Base-by-base conservation (phyloP, 257 asterid genomes). In the Dorcoceras hygrometricum region DNA sequence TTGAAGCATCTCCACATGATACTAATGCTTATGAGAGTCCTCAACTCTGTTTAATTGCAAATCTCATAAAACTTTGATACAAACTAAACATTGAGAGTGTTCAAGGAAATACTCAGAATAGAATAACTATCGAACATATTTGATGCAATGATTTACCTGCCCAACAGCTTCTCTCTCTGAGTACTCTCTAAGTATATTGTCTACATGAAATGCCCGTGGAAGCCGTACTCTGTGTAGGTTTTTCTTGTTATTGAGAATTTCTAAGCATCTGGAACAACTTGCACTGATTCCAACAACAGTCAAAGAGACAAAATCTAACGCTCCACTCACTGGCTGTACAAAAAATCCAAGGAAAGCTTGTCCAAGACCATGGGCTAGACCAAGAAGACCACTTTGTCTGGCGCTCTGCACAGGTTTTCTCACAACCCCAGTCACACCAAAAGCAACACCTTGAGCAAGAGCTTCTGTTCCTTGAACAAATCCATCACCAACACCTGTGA, bases 401-500 rank as follows among this genome's bases (percentile, higher is more conserved):
- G 97, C 99, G 69, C 93, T 94, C 80, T 90, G 96, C 66, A 94
- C 82, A 22, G 99, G 99, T 76, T 91, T 94, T 65, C 92, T 90
- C 75, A 94, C 87, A 63, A 94, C 95, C 70, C 99, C 99, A 0
- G 99, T 83, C 64, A 94, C 81, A 60, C 99, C 99, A 78, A 94
- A 94, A 65, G 94, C 99, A 80, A 94, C 71, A 72, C 99, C 99
- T 79, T 94, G 99, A 11, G 99, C 99, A 59, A 94, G 86, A 79
- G 99, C 99, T 84, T 94, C 99, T 0, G 99, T 94, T 64, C 99
- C 99, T 80, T 94, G 97, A 61, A 82, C 89, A 77, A 94, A 62
- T 64, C 99, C 99, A 78, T 94, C 99, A 78, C 97, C 96, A 76
- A 94, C 96, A 71, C 99, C 99, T 27, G 96, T 92, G 59, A 94